Conservation (phyloP, 202 grass and related monocot species). For the Dendrocalamus latiflorus region DNA sequence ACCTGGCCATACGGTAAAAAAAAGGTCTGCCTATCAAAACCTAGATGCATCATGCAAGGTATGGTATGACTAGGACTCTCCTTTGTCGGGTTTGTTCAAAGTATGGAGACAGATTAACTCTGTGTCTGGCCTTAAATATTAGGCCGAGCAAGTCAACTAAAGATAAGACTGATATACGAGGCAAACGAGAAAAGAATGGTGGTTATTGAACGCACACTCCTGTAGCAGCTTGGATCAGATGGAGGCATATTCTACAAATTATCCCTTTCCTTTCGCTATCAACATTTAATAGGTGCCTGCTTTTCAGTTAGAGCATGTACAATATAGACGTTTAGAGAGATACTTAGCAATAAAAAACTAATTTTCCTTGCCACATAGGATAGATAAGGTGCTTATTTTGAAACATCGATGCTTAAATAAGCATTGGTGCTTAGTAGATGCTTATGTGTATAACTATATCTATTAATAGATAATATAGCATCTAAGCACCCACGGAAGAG, state of each 20-base stretch:
- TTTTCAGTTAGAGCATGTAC: too few relatives aligned
- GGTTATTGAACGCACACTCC: neutral
- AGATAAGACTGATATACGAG: neutral
- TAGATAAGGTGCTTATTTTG: too few relatives aligned
- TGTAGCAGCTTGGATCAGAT: neutral
- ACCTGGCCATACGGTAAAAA: neutral
- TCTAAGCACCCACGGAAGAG: too few relatives aligned
- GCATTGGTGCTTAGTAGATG: too few relatives aligned
- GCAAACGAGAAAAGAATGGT: neutral
- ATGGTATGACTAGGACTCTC: neutral
- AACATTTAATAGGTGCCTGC: neutral
- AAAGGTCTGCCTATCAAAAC: neutral
- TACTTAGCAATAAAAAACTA: too few relatives aligned
- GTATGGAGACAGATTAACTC: neutral
- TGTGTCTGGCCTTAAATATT: neutral
- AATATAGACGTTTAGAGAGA: too few relatives aligned
- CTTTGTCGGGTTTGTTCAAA: neutral
- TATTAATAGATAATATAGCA: too few relatives aligned
- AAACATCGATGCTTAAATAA: too few relatives aligned
- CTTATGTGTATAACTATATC: too few relatives aligned
- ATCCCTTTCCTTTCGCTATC: conserved; percentile 24
- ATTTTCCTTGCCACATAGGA: too few relatives aligned
- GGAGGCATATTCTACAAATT: conserved; percentile 28
- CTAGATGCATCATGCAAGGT: neutral
- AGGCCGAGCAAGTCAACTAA: neutral